Percentiles rank a stretch among this genome's conserved stretches.
Evolutionary conservation across 2,329 filamentous ascomycete genomes (phyloP).

Genomic region (Pestalotiopsis sp.): DNA sequence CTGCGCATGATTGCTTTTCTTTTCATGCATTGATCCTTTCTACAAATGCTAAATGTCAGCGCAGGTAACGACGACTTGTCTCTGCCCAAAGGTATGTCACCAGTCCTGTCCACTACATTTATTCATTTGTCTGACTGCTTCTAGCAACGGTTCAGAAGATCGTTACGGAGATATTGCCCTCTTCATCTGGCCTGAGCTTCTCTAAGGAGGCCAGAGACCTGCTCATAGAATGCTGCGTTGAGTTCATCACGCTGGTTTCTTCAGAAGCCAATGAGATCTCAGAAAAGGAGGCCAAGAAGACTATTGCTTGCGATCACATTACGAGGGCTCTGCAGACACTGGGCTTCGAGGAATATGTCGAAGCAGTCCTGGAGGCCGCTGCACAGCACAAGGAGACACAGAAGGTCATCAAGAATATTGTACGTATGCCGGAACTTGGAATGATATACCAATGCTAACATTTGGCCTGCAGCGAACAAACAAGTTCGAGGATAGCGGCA

Average conservation of each 20-base stretch:
- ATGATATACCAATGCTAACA: slow-evolving; percentile 59
- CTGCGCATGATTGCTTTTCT: not conserved
- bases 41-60: slow-evolving; percentile 33
- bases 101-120: not conserved
- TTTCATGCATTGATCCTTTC: not conserved
- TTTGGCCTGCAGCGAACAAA: slow-evolving; percentile 73
- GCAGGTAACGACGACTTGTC: slow-evolving; percentile 67
- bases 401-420: slow-evolving; percentile 61
- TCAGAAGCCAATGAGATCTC: slow-evolving; percentile 99
- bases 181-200: slow-evolving; percentile 77
- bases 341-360: slow-evolving; percentile 90
- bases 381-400: slow-evolving; percentile 81
- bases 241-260: slow-evolving; percentile 98
- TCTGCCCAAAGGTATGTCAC: slow-evolving; percentile 61
- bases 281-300: slow-evolving; percentile 99
- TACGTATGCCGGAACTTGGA: slow-evolving; percentile 27
- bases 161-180: slow-evolving; percentile 87
- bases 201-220: slow-evolving; percentile 94
- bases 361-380: slow-evolving; percentile 64
- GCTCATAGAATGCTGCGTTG: slow-evolving; percentile 97
- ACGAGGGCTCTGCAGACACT: slow-evolving; percentile 91
- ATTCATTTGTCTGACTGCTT: not conserved
- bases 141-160: slow-evolving; percentile 78
- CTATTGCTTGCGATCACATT: slow-evolving; percentile 97
- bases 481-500: slow-evolving; percentile 92